These are phyloP conservation scores for Colletotrichum tofieldiae DNA, from an alignment of 2,329 filamentous ascomycete genomes.

Conservation along the genomic window DNA sequence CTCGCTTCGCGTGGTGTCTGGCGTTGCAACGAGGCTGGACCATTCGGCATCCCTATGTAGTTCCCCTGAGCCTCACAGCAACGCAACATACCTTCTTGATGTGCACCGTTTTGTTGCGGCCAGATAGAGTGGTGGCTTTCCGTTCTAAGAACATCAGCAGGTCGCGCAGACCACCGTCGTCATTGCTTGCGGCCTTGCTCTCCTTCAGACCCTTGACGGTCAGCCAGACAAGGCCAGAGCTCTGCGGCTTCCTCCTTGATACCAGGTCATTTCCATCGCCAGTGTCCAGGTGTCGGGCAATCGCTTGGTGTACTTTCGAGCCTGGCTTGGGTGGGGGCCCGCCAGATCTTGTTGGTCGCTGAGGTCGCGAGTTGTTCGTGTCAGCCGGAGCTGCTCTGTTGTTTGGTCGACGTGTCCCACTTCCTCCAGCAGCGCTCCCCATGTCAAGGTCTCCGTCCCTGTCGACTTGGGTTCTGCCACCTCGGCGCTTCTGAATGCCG, in stretches of 20 bases:
- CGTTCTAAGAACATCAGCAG: slow-evolving; percentile 80
- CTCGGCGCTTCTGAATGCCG: slow-evolving; percentile 68
- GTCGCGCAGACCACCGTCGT: slow-evolving; percentile 76
- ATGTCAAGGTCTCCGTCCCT: slow-evolving; percentile 74
- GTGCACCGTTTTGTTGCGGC: slow-evolving; percentile 66
- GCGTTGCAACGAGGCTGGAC: slow-evolving; percentile 54
- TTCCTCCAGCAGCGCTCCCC: slow-evolving; percentile 54
- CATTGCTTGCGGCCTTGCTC: slow-evolving; percentile 78
- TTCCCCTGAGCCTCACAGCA: slow-evolving; percentile 51
- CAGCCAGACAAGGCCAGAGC: slow-evolving; percentile 50
- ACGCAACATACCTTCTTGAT: slow-evolving; percentile 83
- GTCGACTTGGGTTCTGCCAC: slow-evolving; percentile 59
- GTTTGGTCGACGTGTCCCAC: slow-evolving; percentile 51
- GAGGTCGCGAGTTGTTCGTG: slow-evolving; percentile 50
- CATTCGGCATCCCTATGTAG: slow-evolving; percentile 50
- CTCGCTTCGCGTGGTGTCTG: slow-evolving; percentile 50
- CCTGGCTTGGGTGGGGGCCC: slow-evolving; percentile 37
- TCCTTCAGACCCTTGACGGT: slow-evolving; percentile 75
- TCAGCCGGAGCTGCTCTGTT: slow-evolving; percentile 50
- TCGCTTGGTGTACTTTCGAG: slow-evolving; percentile 45
- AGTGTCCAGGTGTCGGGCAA: slow-evolving; percentile 41
- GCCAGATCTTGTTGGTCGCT: slow-evolving; percentile 50
- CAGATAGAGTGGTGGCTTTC: slow-evolving; percentile 71
- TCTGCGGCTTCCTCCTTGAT: slow-evolving; percentile 42
- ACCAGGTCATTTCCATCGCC: slow-evolving; percentile 41